Evolutionary conservation across 1,139 yeast species (phyloP).

Genomic region (Scheffersomyces cryptocercus): DNA sequence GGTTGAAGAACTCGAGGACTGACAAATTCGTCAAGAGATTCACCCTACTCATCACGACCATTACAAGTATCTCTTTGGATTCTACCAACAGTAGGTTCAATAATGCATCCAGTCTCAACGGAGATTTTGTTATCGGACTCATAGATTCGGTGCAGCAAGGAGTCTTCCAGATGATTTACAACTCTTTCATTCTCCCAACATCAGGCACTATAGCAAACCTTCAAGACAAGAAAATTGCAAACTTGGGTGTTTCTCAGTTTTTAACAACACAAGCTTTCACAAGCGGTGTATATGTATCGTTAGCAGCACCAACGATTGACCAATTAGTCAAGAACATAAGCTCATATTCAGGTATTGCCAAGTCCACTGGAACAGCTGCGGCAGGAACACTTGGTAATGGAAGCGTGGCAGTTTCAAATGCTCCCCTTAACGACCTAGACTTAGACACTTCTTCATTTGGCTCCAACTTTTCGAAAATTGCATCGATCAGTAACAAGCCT

Average conservation of each 20-base stretch:
- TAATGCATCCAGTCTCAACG: conserved; percentile 27
- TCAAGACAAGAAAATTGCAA: conserved; percentile 72
- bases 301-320: conserved; percentile 53
- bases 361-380: conserved; percentile 30
- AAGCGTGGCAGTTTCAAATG: conserved; percentile 18
- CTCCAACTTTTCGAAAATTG: conserved; percentile 74
- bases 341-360: conserved; percentile 37
- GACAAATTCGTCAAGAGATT: conserved; percentile 78
- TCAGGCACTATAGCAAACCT: conserved; percentile 65
- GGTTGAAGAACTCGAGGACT: conserved; percentile 79
- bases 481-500: conserved; percentile 58
- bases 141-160: conserved; percentile 66
- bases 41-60: conserved; percentile 62
- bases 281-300: conserved; percentile 39
- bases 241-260: conserved; percentile 71
- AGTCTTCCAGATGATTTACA: conserved; percentile 64
- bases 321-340: conserved; percentile 49
- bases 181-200: conserved; percentile 66
- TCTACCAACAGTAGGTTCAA: conserved; percentile 14
- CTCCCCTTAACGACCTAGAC: conserved; percentile 53
- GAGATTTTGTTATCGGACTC: conserved; percentile 55
- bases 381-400: conserved; percentile 17
- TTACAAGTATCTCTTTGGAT: conserved; percentile 40
- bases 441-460: conserved; percentile 76
- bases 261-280: conserved; percentile 12